Percentiles rank a stretch among this genome's conserved stretches.
phyloP scores from a whole-genome alignment of 129 eudicot species.

The Logfia minima region DNA sequence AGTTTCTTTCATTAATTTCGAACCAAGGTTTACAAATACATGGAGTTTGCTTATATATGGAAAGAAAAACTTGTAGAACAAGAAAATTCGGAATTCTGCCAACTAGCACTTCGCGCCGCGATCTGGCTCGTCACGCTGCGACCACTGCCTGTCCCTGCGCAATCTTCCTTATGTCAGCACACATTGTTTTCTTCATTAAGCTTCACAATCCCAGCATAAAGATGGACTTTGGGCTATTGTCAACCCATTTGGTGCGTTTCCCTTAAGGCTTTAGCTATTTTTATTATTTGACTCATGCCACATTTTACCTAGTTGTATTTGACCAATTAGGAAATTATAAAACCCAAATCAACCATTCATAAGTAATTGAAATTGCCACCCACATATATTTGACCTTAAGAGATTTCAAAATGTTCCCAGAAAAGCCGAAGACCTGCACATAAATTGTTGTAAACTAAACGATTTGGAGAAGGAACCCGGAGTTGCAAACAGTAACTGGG shows the following conservation, averaged over 20 bases:
- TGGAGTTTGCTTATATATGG: no score
- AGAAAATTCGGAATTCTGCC: no score
- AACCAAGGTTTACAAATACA: no score
- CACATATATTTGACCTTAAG: no score
- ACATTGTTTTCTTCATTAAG: no score
- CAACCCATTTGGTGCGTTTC: not conserved
- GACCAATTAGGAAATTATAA: not conserved
- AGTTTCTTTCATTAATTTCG: no score
- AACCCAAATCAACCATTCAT: not conserved
- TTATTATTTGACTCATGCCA: not conserved
- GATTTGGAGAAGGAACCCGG: slow-evolving; percentile 21
- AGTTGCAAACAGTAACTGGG: slow-evolving; percentile 23
- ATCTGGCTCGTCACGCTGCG: no score
- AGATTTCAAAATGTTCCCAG: slow-evolving; percentile 28
- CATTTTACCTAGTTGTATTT: not conserved
- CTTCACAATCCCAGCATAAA: no score
- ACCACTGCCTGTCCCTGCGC: no score
- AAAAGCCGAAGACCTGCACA: slow-evolving; percentile 24
- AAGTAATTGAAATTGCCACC: not conserved
- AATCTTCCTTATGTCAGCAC: no score
- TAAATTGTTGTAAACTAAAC: not conserved
- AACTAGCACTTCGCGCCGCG: no score
- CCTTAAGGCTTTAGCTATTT: not conserved
- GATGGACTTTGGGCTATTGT: not conserved
- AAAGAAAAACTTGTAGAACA: no score